Conservation (phyloP, 139 green algal species). For the Nannochloris sp. region DNA sequence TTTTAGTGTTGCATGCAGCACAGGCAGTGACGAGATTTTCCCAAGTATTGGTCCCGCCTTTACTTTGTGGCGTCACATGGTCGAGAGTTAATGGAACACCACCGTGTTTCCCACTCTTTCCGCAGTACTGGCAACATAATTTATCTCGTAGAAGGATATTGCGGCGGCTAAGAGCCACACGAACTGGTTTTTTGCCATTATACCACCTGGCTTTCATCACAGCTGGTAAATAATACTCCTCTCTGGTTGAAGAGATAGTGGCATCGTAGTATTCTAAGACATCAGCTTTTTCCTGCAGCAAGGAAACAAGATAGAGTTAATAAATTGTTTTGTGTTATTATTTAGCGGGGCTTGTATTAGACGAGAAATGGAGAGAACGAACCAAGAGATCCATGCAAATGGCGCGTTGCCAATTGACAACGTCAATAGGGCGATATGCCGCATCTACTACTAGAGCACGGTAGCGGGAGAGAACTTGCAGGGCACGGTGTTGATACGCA, state of each 20-base stretch:
- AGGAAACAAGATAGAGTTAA: no score
- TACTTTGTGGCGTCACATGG: constrained; percentile 25
- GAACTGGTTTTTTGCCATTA: not conserved
- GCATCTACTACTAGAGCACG: constrained; percentile 51
- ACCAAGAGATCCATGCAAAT: constrained; percentile 37
- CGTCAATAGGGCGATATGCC: constrained; percentile 48
- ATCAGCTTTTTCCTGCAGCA: constrained; percentile 48
- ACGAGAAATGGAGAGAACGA: no score
- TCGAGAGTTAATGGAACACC: constrained; percentile 64
- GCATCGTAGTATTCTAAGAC: constrained; percentile 58
- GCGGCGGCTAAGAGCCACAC: constrained; percentile 30
- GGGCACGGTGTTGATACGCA: not conserved
- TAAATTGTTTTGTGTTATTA: no score
- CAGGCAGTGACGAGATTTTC: constrained; percentile 54
- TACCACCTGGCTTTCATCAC: constrained; percentile 21
- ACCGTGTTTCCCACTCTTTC: constrained; percentile 3
- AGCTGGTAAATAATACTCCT: constrained; percentile 15
- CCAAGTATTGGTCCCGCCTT: constrained; percentile 42
- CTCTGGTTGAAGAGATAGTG: not conserved
- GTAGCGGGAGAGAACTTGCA: constrained; percentile 9
- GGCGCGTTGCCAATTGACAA: constrained; percentile 49
- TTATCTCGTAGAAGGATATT: constrained; percentile 48
- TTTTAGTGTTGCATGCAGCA: constrained; percentile 43
- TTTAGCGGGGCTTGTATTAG: no score
- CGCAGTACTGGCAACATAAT: constrained; percentile 48